Base-by-base conservation (phyloP, 2,329 filamentous ascomycete genomes). In the Exophiala mesophila region DNA sequence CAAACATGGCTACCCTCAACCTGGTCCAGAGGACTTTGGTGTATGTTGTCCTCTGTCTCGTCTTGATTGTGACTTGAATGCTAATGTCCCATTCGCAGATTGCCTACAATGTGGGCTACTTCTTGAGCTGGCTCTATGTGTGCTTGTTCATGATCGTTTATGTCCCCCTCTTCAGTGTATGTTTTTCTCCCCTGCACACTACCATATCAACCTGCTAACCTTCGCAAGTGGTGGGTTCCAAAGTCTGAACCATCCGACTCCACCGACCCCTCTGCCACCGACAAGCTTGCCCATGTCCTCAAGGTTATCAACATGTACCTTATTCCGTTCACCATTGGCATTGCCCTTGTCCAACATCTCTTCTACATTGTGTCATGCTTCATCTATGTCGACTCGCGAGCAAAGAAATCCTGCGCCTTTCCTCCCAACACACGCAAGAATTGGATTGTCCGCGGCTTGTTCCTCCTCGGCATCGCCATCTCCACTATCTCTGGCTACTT, bases 201-300 rank as follows among this genome's bases (percentile, higher is more conserved):
- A 29, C 41, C 34, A 29, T 10, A 7, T 39, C 30, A 17, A 20
- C n/a, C 36, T 21, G n/a, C n/a, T n/a, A n/a, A n/a, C n/a, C n/a
- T n/a, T n/a, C n/a, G n/a, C n/a, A n/a, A 55, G 53, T 55, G 53
- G 53, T 55, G 53, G 53, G 32, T 55, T 12, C 50, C 46, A n/a
- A 44, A 44, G 18, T n/a, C 34, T 26, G 34, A 34, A n/a, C 37
- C 49, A 5, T 36, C 28, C 18, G 44, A 49, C 19, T 36, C 41
- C 4, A 18, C 35, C 12, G 41, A 45, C 15, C 39, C 49, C 5
- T 36, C 30, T 12, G 39, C 16, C 9, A 29, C 18, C 36, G 45
- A 39, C 16, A 50, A 40, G 16, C 12, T 50, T 19, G 24, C 41
- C 45, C 24, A 44, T 7, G n/a, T 49, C 34, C 40, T 55, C 10